Evolutionary conservation across 73 alveolate species (phyloP), one percentile per base, ranked within the genome.

Genomic region (Paramecium octaurelia): DNA sequence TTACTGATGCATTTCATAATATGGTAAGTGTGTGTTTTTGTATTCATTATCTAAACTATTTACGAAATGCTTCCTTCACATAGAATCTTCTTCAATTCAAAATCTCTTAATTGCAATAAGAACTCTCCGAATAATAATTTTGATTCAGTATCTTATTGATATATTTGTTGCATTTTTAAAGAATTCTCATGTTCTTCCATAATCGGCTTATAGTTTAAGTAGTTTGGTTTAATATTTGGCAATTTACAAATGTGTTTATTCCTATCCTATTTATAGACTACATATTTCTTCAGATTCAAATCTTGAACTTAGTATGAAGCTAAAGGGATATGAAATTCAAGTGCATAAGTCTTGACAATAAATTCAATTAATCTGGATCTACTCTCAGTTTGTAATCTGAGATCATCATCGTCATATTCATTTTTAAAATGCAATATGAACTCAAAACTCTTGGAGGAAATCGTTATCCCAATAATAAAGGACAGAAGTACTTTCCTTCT

Each of bases 351-450:
- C 34, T 80, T 80, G 6, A 80, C 91, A 8, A 80, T 80, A 6
- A 23, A 31, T 48, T 80, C 91, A n/a, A 80, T 80, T 21, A 80
- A 42, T 43, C 73, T 40, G 12, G 91, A 80, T 48, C 91, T 42
- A 2, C 50, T 80, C 20, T 80, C 91, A 44, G 91, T 31, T 31
- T 43, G 8, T 40, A 80, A 46, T 44, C 91, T 14, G 10, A 80
- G 57, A 48, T 80, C 91, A 80, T 80, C 91, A 48, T 80, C 91
- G 14, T 80, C 91, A 46, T 80, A 80, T 20, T 43, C 76, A 46
- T 80, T 43, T 35, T 80, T 80, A 24, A 80, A 80, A 80, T 80
- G 91, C 6, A 80, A 48, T 23, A 80, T 46, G 21, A 80, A 80
- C 29, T 80, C 91, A 29, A 80, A 80, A 46, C 91, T 80, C 20